Conservation (phyloP, 805 yeast genomes). For the Danielia reshetovae region DNA sequence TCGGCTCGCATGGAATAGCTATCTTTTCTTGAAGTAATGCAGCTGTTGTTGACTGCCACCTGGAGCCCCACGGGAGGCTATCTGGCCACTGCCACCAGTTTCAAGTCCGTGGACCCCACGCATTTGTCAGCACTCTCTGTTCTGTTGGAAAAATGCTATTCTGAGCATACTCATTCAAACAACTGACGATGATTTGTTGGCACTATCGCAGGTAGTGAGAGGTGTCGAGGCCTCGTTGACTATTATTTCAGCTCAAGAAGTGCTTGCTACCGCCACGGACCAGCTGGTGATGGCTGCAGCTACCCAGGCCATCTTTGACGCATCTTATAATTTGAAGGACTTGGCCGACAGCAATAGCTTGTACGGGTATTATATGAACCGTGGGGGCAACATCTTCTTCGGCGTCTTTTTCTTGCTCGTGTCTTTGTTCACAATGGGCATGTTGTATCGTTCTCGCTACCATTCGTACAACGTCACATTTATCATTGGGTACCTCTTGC, state of each 20-base stretch:
- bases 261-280: slow-evolving; percentile 38
- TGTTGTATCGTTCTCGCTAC: slow-evolving; percentile 31
- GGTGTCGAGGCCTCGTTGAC: slow-evolving; percentile 37
- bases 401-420: slow-evolving; percentile 24
- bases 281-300: slow-evolving; percentile 22
- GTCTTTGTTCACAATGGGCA: slow-evolving; percentile 17
- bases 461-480: slow-evolving; percentile 39
- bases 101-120: slow-evolving; percentile 24
- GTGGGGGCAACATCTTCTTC: slow-evolving; percentile 31
- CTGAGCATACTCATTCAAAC: not conserved
- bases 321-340: slow-evolving; percentile 28
- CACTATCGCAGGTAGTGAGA: slow-evolving; percentile 22
- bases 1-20: no score
- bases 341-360: slow-evolving; percentile 27
- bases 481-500: slow-evolving; percentile 32
- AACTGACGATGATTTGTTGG: slow-evolving; percentile 7
- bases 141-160: slow-evolving; percentile 6
- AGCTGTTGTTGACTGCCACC: no score
- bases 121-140: slow-evolving; percentile 20
- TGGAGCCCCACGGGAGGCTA: slow-evolving; percentile 16
- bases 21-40: no score
- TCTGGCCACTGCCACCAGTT: slow-evolving; percentile 20
- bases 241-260: slow-evolving; percentile 31
- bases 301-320: slow-evolving; percentile 29
- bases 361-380: slow-evolving; percentile 22